These are phyloP conservation scores for Novymonas esmeraldas DNA, from an alignment of 208 protist genomes.

Conservation along the genomic window DNA sequence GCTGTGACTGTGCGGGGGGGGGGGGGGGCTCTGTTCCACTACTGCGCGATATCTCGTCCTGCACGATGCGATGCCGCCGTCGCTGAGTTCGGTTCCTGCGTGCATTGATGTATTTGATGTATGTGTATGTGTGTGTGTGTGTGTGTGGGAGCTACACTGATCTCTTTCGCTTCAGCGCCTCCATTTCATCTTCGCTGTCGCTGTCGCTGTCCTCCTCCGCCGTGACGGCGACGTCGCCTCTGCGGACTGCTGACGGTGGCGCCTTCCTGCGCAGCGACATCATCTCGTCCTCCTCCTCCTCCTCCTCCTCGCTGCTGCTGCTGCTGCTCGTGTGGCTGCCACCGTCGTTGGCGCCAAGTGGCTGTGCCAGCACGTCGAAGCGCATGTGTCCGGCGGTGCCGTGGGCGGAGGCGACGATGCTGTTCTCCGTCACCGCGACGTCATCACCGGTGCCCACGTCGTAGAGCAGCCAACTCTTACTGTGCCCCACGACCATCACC, in stretches of 20 bases:
- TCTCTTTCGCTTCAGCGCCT: slow-evolving; percentile 26
- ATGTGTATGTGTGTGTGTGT: neutral
- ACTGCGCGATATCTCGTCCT: no score
- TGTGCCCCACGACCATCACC: slow-evolving; percentile 38
- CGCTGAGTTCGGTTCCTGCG: no score
- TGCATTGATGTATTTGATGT: no score
- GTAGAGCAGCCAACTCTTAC: slow-evolving; percentile 76
- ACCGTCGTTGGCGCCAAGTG: neutral
- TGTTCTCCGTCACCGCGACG: slow-evolving; percentile 34
- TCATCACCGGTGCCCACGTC: slow-evolving; percentile 31
- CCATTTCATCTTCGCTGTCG: slow-evolving; percentile 54
- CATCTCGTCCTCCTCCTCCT: slow-evolving; percentile 42
- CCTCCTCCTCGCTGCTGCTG: slow-evolving; percentile 3
- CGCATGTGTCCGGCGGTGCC: slow-evolving; percentile 13
- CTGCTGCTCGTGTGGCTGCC: slow-evolving; percentile 5
- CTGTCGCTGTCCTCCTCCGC: slow-evolving; percentile 36
- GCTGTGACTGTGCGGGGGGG: no score
- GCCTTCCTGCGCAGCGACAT: slow-evolving; percentile 25
- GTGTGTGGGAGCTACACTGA: neutral
- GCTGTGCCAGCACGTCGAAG: slow-evolving; percentile 8
- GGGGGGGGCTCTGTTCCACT: no score
- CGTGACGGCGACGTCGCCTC: neutral
- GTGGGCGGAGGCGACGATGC: slow-evolving; percentile 22
- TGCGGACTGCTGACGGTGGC: neutral
- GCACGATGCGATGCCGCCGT: no score